phyloP scores from a whole-genome alignment of 2,329 filamentous ascomycete species.

The Huntiella bhutanensis region DNA sequence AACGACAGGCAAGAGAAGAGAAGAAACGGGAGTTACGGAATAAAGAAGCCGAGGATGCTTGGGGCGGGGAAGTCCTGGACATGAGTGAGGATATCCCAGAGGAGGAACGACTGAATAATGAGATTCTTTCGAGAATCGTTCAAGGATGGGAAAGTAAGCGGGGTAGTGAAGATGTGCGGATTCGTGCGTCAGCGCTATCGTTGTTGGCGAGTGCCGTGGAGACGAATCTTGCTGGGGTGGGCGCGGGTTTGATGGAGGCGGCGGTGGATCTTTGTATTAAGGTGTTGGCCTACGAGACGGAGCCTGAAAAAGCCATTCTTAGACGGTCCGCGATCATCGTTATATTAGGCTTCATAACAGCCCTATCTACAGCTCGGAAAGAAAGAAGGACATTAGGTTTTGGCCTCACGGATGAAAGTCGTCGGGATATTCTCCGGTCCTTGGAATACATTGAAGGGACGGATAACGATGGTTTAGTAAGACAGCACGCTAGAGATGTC shows the following conservation, averaged over 20 bases:
- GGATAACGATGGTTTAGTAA: slow-evolving; percentile 50
- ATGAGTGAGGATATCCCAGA: slow-evolving; percentile 27
- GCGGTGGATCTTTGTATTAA: slow-evolving; percentile 44
- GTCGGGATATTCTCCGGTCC: slow-evolving; percentile 41
- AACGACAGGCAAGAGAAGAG: slow-evolving; percentile 33
- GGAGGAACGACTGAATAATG: slow-evolving; percentile 27
- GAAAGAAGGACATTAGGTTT: slow-evolving; percentile 29
- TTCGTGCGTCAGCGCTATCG: slow-evolving; percentile 50
- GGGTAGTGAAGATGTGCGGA: slow-evolving; percentile 49
- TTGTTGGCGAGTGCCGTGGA: slow-evolving; percentile 43
- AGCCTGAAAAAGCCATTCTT: slow-evolving; percentile 41
- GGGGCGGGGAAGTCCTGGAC: slow-evolving; percentile 33
- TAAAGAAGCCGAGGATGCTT: slow-evolving; percentile 31
- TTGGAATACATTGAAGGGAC: slow-evolving; percentile 44
- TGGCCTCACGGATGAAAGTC: slow-evolving; percentile 33
- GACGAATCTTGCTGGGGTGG: slow-evolving; percentile 37
- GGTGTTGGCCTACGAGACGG: slow-evolving; percentile 42
- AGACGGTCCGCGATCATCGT: slow-evolving; percentile 46
- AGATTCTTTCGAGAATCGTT: slow-evolving; percentile 38
- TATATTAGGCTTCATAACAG: slow-evolving; percentile 40
- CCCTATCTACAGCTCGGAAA: slow-evolving; percentile 35
- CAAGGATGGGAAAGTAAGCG: slow-evolving; percentile 47
- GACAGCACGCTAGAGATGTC: slow-evolving; percentile 47
- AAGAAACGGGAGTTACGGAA: slow-evolving; percentile 28
- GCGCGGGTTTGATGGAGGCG: slow-evolving; percentile 30